Evolutionary conservation across 176 grass and related monocot species (phyloP).

Genomic region (Oryza officinalis): DNA sequence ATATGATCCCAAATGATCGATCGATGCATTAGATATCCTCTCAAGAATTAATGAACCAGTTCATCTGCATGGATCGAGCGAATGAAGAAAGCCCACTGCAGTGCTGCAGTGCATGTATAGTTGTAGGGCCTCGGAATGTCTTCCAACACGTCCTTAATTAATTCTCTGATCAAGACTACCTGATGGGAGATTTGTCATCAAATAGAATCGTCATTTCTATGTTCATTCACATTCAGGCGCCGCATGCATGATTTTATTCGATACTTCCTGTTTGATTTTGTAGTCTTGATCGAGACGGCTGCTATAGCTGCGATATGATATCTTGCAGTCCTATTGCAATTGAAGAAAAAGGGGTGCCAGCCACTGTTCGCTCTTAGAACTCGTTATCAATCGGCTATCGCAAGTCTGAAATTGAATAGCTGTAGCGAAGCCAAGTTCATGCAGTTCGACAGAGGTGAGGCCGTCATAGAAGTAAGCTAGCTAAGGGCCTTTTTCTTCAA

Average conservation of each 20-base stretch:
- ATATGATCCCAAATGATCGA: too few species aligned
- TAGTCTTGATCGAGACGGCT: background rate
- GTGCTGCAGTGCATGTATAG: background rate
- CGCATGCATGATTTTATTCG: background rate
- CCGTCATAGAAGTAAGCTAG: background rate
- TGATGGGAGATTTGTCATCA: background rate
- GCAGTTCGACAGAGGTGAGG: background rate
- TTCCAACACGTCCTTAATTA: background rate
- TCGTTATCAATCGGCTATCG: background rate
- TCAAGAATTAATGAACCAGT: too few species aligned
- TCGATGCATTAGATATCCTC: too few species aligned
- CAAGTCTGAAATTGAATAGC: background rate
- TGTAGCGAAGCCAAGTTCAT: background rate
- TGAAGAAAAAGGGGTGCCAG: background rate
- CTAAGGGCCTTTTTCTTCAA: too few species aligned
- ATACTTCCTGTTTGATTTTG: background rate
- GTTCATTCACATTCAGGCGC: background rate
- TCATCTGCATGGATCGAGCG: background rate
- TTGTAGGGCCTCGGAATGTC: background rate
- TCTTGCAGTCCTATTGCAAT: background rate
- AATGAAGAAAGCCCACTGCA: background rate
- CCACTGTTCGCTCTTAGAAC: background rate
- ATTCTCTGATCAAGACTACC: background rate
- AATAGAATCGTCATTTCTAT: background rate
- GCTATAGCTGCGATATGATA: background rate